Conservation (phyloP, 129 eudicot species). For the Chrysanthemum makinoi region DNA sequence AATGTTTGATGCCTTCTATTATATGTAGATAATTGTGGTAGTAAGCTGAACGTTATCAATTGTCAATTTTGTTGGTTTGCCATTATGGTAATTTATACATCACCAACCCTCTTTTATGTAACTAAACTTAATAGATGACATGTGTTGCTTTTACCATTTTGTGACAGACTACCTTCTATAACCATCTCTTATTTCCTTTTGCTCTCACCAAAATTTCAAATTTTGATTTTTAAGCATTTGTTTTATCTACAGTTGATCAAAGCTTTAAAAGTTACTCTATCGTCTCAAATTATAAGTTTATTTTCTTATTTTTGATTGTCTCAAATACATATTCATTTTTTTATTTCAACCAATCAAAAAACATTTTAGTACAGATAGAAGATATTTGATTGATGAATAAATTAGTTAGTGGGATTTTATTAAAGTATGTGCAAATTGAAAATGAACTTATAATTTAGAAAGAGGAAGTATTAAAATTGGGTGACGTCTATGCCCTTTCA, state of each 20-base stretch:
- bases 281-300: too few relatives aligned
- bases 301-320: too few relatives aligned
- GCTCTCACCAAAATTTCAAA: neutral
- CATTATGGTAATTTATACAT: conserved; percentile 19
- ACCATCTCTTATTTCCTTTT: neutral
- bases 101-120: conserved; percentile 29
- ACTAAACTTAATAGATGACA: conserved; percentile 1
- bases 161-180: conserved; percentile 12
- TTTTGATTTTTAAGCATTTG: neutral
- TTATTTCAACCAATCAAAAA: too few relatives aligned
- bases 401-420: too few relatives aligned
- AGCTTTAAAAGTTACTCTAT: too few relatives aligned
- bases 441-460: too few relatives aligned
- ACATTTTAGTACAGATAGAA: too few relatives aligned
- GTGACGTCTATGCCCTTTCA: too few relatives aligned
- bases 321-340: too few relatives aligned
- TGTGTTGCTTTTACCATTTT: conserved; percentile 7
- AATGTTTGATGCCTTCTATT: neutral
- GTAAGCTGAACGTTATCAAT: conserved; percentile 16
- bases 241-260: neutral
- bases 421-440: too few relatives aligned
- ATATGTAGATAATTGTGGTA: conserved; percentile 17
- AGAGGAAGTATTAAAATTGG: too few relatives aligned
- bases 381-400: too few relatives aligned
- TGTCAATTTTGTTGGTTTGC: conserved; percentile 27